Percentiles rank a stretch among this genome's conserved stretches.
Evolutionary conservation across 2,329 filamentous ascomycete species (phyloP).

Genomic region (Fusarium nanum): DNA sequence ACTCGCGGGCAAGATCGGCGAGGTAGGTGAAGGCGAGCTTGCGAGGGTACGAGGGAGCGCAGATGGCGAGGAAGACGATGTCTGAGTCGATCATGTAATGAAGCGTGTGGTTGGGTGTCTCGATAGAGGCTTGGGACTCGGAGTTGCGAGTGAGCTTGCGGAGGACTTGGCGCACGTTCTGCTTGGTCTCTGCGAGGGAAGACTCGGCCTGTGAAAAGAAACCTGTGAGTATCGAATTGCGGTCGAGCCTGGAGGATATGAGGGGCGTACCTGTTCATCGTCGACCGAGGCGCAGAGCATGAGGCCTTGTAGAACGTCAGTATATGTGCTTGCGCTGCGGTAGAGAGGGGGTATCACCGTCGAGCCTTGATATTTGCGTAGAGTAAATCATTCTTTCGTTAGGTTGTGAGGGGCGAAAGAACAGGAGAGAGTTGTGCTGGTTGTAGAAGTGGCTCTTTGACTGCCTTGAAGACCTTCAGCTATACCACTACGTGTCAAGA

Average conservation of each 20-base stretch:
- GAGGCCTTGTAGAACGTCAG: slow-evolving; percentile 71
- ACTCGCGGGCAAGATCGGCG: slow-evolving; percentile 89
- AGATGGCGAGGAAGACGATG: slow-evolving; percentile 93
- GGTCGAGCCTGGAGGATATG: neutral
- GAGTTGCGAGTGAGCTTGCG: slow-evolving; percentile 89
- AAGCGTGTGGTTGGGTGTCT: slow-evolving; percentile 82
- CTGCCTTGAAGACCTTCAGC: slow-evolving; percentile 14
- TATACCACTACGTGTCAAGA: slow-evolving; percentile 46
- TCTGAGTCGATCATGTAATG: slow-evolving; percentile 90
- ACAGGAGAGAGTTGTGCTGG: slow-evolving; percentile 9
- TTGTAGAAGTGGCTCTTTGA: slow-evolving; percentile 21
- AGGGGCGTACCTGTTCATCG: slow-evolving; percentile 77
- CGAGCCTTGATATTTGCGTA: slow-evolving; percentile 92
- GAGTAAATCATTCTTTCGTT: slow-evolving; percentile 78
- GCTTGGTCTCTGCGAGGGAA: slow-evolving; percentile 87
- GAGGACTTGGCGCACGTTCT: slow-evolving; percentile 89
- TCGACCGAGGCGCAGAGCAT: slow-evolving; percentile 96
- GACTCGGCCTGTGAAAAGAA: slow-evolving; percentile 65
- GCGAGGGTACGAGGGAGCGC: slow-evolving; percentile 92
- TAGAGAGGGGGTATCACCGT: slow-evolving; percentile 67
- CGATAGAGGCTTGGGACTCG: slow-evolving; percentile 91
- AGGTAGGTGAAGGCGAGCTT: slow-evolving; percentile 99
- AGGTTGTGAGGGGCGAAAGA: neutral
- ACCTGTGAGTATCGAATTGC: neutral
- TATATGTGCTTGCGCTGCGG: neutral